Percentiles rank a stretch among this genome's conserved stretches.
Conservation (phyloP, 2,329 filamentous ascomycete species). For the Aspergillus intermedius region DNA sequence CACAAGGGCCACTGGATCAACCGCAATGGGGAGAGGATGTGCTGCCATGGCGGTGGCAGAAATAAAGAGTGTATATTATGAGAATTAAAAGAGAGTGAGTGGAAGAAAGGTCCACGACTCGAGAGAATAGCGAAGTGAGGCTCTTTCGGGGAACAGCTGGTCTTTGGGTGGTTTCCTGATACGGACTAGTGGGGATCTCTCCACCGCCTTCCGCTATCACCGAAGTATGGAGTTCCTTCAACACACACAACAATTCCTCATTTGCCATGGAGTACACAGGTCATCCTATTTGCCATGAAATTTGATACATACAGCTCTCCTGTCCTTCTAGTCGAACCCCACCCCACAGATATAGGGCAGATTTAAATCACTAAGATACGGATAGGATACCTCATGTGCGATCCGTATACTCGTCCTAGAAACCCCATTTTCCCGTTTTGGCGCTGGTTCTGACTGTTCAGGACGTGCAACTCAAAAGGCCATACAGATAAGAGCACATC, state of each 20-base stretch:
- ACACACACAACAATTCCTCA: background rate
- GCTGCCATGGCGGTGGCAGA: slow-evolving; percentile 21
- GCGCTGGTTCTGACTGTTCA: no score
- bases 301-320: background rate
- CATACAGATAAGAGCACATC: no score
- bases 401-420: no score
- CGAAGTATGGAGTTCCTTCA: background rate
- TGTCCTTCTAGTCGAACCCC: no score
- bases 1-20: slow-evolving; percentile 85
- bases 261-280: background rate
- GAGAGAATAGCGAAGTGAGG: no score
- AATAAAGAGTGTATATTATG: slow-evolving; percentile 17
- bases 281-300: no score
- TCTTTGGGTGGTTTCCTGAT: background rate
- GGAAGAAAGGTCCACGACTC: slow-evolving; percentile 4
- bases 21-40: slow-evolving; percentile 63
- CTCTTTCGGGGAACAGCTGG: background rate
- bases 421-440: no score
- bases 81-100: slow-evolving; percentile 13
- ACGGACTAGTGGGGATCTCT: background rate
- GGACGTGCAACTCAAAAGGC: no score
- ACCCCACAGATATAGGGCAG: no score
- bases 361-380: no score
- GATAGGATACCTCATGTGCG: no score
- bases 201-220: background rate